phyloP scores from a whole-genome alignment of 2,329 filamentous ascomycete genomes.

The Aureobasidium lini region DNA sequence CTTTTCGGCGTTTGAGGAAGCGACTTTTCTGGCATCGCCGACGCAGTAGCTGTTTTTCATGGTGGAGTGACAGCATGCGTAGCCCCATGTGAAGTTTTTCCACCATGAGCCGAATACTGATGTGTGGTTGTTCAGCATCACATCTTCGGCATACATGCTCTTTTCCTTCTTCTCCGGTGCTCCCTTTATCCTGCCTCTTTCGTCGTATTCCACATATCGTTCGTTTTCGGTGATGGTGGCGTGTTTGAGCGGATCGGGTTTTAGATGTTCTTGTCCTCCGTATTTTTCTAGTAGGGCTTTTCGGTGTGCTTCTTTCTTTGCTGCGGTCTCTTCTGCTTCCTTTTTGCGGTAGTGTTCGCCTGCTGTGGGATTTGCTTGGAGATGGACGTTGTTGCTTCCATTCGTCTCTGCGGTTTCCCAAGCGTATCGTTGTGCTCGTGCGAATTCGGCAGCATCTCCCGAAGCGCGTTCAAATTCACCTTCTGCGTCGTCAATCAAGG shows the following conservation, averaged over 20 bases:
- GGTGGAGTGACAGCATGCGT: conserved; percentile 86
- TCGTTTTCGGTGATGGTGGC: conserved; percentile 73
- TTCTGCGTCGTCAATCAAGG: conserved; percentile 86
- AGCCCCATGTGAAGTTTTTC: conserved; percentile 92
- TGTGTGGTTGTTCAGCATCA: conserved; percentile 83
- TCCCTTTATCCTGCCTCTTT: conserved; percentile 84
- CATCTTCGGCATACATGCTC: conserved; percentile 87
- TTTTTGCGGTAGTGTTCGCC: conserved; percentile 79
- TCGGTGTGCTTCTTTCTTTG: conserved; percentile 59
- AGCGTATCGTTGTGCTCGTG: conserved; percentile 78
- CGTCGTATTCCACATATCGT: conserved; percentile 88
- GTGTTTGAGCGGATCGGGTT: conserved; percentile 51
- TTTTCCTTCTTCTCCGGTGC: conserved; percentile 65
- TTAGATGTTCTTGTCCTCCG: conserved; percentile 58
- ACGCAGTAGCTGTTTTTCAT: conserved; percentile 98
- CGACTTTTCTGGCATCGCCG: conserved; percentile 75
- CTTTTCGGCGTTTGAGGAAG: conserved; percentile 68
- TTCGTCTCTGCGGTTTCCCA: conserved; percentile 90
- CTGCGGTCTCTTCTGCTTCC: conserved; percentile 64
- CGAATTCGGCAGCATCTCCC: conserved; percentile 88
- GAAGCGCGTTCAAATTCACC: conserved; percentile 85
- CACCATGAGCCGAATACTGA: conserved; percentile 97
- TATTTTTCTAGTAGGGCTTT: conserved; percentile 75
- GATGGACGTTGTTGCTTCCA: conserved; percentile 71
- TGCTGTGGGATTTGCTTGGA: conserved; percentile 94